A percentile compares a stretch with the other conserved stretches of the same genome.
Conservation (phyloP, 345 rosid genomes). For the Clausena lansium region DNA sequence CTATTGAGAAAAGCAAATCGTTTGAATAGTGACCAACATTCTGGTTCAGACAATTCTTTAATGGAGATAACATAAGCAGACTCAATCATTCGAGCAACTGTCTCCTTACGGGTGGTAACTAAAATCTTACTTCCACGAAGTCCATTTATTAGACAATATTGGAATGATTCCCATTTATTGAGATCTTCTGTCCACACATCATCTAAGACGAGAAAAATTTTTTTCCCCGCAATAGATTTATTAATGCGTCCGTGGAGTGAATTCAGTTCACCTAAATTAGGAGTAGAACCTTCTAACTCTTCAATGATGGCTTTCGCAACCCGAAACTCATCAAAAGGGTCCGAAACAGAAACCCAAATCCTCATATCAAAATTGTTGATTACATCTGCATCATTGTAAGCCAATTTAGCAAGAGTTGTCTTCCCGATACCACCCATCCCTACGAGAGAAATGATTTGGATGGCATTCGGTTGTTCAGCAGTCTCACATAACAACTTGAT, state of each 20-base stretch:
- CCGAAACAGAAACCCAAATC: background rate
- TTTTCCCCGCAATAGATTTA: rapidly evolving
- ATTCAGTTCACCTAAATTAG: background rate
- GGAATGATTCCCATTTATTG: background rate
- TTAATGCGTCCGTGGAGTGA: background rate
- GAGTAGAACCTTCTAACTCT: rapidly evolving
- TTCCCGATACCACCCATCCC: conserved; percentile 6
- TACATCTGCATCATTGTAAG: background rate
- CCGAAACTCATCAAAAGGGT: background rate
- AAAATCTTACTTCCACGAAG: background rate
- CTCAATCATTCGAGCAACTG: background rate
- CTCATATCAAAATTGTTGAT: background rate
- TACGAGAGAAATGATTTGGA: background rate
- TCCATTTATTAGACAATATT: background rate
- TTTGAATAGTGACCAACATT: background rate
- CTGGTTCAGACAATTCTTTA: background rate
- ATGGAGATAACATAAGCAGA: background rate
- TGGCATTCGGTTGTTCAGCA: background rate
- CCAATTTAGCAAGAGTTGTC: background rate
- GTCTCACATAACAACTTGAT: background rate
- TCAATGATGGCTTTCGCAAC: background rate
- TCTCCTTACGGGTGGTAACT: background rate
- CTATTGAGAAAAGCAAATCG: background rate
- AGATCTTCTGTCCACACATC: background rate
- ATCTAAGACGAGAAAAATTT: background rate